Conservation (phyloP, 1,284 basidiomycete species). For the Cutaneotrichosporon cavernicola region DNA sequence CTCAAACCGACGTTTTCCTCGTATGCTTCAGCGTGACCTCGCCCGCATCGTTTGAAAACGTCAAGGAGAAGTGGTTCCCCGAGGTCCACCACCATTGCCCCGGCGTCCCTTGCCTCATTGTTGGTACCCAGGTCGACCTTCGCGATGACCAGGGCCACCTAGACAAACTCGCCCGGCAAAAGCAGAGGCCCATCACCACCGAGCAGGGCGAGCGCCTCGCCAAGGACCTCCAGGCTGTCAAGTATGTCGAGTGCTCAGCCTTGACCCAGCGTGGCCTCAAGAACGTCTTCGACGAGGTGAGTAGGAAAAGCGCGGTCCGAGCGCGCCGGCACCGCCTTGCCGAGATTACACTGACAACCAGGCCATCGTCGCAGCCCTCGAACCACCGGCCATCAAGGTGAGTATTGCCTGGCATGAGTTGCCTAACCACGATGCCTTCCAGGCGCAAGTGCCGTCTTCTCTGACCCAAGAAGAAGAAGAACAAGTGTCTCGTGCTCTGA, state of each 20-base stretch:
- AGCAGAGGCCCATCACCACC: slow-evolving; percentile 84
- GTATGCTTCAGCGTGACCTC: slow-evolving; percentile 99
- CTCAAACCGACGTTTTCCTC: slow-evolving; percentile 98
- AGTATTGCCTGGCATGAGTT: slow-evolving; percentile 52
- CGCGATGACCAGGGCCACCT: slow-evolving; percentile 88
- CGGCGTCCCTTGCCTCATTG: slow-evolving; percentile 98
- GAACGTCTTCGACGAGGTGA: slow-evolving; percentile 99
- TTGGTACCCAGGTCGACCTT: slow-evolving; percentile 97
- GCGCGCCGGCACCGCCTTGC: background rate
- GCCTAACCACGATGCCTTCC: slow-evolving; percentile 48
- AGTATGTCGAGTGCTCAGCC: slow-evolving; percentile 98
- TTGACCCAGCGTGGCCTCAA: slow-evolving; percentile 98
- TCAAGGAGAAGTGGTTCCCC: slow-evolving; percentile 99
- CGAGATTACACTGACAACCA: slow-evolving; percentile 44
- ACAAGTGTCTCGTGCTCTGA: slow-evolving; percentile 6
- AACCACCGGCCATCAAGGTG: slow-evolving; percentile 80
- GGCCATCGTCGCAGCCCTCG: slow-evolving; percentile 97
- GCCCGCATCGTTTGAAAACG: slow-evolving; percentile 98
- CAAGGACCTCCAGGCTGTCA: slow-evolving; percentile 92
- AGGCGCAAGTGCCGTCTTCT: slow-evolving; percentile 75
- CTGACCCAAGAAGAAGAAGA: slow-evolving; percentile 48
- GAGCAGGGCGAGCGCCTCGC: slow-evolving; percentile 93
- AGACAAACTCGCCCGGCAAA: slow-evolving; percentile 93
- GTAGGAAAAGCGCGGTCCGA: slow-evolving; percentile 38
- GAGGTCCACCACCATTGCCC: slow-evolving; percentile 99